phyloP scores from a whole-genome alignment of 1,139 yeast species.

The Suhomyces maxii region DNA sequence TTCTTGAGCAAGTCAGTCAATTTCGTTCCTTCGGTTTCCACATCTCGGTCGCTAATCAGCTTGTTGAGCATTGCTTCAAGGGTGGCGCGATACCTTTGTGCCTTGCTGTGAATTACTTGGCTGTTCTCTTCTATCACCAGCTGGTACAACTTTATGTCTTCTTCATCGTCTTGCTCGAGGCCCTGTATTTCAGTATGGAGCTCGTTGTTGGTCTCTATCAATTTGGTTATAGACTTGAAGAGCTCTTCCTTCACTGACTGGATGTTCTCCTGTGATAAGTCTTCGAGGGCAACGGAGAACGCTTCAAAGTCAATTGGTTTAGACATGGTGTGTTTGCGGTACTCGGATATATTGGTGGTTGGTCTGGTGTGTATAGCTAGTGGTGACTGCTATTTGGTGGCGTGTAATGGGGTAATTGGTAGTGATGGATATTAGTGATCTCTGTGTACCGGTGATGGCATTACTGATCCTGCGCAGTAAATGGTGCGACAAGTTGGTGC shows the following conservation, averaged over 20 bases:
- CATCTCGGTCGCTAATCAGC: slow-evolving; percentile 3
- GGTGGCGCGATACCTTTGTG: neutral
- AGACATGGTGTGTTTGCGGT: slow-evolving; percentile 5
- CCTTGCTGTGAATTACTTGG: slow-evolving; percentile 21
- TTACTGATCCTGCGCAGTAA: no score
- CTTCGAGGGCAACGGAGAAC: slow-evolving; percentile 33
- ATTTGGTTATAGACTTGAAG: slow-evolving; percentile 27
- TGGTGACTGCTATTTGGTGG: no score
- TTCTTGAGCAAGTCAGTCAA: slow-evolving; percentile 2
- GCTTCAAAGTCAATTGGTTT: slow-evolving; percentile 29
- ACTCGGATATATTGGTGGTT: neutral
- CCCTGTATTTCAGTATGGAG: slow-evolving; percentile 30
- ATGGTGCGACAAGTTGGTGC: no score
- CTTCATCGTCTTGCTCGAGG: slow-evolving; percentile 10
- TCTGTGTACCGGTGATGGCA: no score
- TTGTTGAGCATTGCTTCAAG: slow-evolving; percentile 5
- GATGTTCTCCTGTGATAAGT: slow-evolving; percentile 35
- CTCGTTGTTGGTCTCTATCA: slow-evolving; percentile 33
- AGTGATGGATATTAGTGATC: no score
- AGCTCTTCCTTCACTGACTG: slow-evolving; percentile 26
- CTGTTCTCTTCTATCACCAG: slow-evolving; percentile 38
- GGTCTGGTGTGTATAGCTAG: no score
- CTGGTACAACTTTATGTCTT: slow-evolving; percentile 3
- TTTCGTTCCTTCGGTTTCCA: neutral
- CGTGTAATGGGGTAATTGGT: no score